Evolutionary conservation across 2,329 filamentous ascomycete genomes (phyloP).

Genomic region (Drechslera avenae): DNA sequence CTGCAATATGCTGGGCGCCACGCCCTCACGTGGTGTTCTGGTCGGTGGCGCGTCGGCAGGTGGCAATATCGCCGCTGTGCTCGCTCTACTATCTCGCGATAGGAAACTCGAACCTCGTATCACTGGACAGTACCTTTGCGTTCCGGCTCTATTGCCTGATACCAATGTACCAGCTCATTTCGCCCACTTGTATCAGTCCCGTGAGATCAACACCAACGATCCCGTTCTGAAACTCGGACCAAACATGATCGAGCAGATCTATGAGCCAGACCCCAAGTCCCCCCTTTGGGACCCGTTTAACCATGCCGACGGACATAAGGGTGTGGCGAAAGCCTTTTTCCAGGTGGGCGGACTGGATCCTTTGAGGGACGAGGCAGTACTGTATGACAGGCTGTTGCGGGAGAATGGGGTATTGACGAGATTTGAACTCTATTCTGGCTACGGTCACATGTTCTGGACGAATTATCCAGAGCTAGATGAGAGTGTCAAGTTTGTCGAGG

Average conservation of each 20-base stretch:
- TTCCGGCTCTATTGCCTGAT: constrained; percentile 52
- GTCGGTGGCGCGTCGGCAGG: constrained; percentile 59
- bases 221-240: constrained; percentile 29
- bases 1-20: constrained; percentile 42
- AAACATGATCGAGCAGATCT: constrained; percentile 24
- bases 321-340: constrained; percentile 54
- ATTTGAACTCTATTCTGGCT: constrained; percentile 50
- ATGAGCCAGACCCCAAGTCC: constrained; percentile 33
- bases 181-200: constrained; percentile 49
- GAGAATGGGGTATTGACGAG: constrained; percentile 48
- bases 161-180: constrained; percentile 50
- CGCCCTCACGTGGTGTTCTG: constrained; percentile 55
- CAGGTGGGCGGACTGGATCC: constrained; percentile 57
- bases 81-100: constrained; percentile 53
- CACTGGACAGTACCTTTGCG: constrained; percentile 55
- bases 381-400: constrained; percentile 52
- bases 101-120: constrained; percentile 50
- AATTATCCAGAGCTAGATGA: constrained; percentile 37
- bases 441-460: constrained; percentile 53
- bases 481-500: constrained; percentile 31
- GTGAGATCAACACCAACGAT: constrained; percentile 32
- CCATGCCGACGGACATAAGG: constrained; percentile 46
- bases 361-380: constrained; percentile 55
- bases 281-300: constrained; percentile 42
- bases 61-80: constrained; percentile 58